Evolutionary conservation across 1,139 yeast genomes (phyloP), one percentile per base, ranked within the genome.

Genomic region (Suhomyces bokatorum): DNA sequence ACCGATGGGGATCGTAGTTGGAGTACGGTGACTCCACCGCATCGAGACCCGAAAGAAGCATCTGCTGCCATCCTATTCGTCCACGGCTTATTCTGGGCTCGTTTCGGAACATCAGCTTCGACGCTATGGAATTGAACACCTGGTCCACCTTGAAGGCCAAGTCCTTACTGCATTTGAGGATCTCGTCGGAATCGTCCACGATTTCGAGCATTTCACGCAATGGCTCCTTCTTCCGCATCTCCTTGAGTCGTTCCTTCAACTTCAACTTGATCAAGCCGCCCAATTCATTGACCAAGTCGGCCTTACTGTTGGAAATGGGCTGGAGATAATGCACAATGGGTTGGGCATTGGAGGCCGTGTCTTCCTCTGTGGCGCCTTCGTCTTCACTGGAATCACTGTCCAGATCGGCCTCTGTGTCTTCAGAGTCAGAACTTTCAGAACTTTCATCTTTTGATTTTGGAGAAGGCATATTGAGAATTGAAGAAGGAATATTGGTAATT

Each of bases 221-320:
- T 12, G 30, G 20, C 32, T 43, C 30, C 14, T 42, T 30, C 6
- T 43, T 14, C 22, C 42, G 41, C 26, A 48, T 15, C n/a, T 42
- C 14, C 12, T 34, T 30, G 34, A 47, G 35, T 16, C 42, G 43
- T 1, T 50, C 38, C 15, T 54, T 52, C 0, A 78, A 60, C 28
- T 60, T 66, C 5, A 62, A 50, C 42, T 71, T 71, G 24, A 75
- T 58, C 2, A 68, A 33, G 1, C 79, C 64, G 29, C 69, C 67
- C 26, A 80, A 48, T 48, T 74, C 78, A 33, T 69, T 56, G 17
- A 64, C 53, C n/a, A 78, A 48, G n/a, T 60, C 61, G 4, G 62
- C 59, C 28, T 57, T 59, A 15, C 75, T 64, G 48, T 70, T 69
- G 3, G 65, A 52, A 9, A 39, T 9, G 8, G 36, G 36, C 22